Evolutionary conservation across 2,329 filamentous ascomycete species (phyloP).

Genomic region (Epichloe gansuensis): DNA sequence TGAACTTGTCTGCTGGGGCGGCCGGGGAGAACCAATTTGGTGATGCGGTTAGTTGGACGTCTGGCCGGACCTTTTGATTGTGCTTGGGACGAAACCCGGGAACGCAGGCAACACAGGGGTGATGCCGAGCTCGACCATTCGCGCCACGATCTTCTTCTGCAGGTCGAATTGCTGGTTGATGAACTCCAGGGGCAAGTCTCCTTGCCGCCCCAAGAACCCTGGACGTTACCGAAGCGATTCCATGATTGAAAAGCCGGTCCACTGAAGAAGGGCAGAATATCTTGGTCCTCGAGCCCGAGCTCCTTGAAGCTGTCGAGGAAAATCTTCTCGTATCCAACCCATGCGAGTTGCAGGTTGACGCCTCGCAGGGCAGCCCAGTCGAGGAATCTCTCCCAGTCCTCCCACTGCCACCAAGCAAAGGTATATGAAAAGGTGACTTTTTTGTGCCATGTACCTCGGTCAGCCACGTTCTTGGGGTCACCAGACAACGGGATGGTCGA

Average conservation of each 20-base stretch:
- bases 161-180: constrained; percentile 34
- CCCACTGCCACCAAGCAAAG: constrained; percentile 38
- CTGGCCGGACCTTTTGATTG: constrained; percentile 27
- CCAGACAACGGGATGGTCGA: background rate
- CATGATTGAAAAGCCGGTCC: constrained; percentile 40
- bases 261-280: constrained; percentile 34
- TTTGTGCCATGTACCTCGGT: background rate
- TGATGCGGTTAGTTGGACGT: constrained; percentile 30
- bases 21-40: constrained; percentile 25
- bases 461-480: background rate
- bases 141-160: constrained; percentile 33
- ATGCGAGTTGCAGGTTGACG: constrained; percentile 38
- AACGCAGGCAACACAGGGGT: constrained; percentile 38
- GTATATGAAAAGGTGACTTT: constrained; percentile 41
- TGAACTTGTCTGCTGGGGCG: constrained; percentile 20
- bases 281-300: constrained; percentile 28
- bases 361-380: constrained; percentile 42
- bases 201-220: constrained; percentile 33
- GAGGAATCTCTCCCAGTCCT: constrained; percentile 39
- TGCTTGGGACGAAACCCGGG: constrained; percentile 35
- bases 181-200: constrained; percentile 29
- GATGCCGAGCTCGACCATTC: constrained; percentile 41
- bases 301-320: constrained; percentile 35
- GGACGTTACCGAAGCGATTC: constrained; percentile 43
- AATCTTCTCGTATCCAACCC: constrained; percentile 39